Conservation (phyloP, 371 early-diverging fungal genomes). For the Mortierella sp. region DNA sequence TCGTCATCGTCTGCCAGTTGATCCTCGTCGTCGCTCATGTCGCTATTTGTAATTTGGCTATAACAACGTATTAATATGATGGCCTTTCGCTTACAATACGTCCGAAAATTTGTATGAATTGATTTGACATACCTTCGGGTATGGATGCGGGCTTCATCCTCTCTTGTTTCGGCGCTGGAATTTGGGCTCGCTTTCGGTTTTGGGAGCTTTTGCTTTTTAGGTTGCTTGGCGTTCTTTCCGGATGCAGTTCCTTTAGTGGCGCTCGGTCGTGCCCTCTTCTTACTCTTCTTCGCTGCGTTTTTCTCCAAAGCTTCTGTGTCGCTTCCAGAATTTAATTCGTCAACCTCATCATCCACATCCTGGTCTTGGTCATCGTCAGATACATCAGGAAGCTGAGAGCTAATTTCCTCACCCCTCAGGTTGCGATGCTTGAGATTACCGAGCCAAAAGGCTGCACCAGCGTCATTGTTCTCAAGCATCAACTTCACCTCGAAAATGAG, state of each 20-base stretch:
- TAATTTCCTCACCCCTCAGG: conserved; percentile 76
- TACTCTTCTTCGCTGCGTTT: neutral
- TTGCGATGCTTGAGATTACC: conserved; percentile 79
- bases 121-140: conserved; percentile 24
- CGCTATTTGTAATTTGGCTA: conserved; percentile 53
- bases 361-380: conserved; percentile 41
- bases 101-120: too few relatives aligned
- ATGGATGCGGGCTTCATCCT: conserved; percentile 27
- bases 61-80: neutral
- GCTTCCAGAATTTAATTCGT: conserved; percentile 2
- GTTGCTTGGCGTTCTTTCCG: neutral
- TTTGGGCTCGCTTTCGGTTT: neutral
- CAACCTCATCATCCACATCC: conserved; percentile 9
- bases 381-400: conserved; percentile 74
- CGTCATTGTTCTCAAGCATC: conserved; percentile 79
- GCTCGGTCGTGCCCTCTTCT: neutral
- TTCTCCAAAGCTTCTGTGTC: neutral
- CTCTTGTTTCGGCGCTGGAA: neutral
- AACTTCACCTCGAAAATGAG: conserved; percentile 84
- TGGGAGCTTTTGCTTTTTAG: neutral
- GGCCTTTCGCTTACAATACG: too few relatives aligned
- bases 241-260: neutral
- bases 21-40: conserved; percentile 38
- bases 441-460: conserved; percentile 69
- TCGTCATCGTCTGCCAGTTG: conserved; percentile 1